Conservation (phyloP, 164 flowering plant genomes). For the Aristolochia fimbriata region DNA sequence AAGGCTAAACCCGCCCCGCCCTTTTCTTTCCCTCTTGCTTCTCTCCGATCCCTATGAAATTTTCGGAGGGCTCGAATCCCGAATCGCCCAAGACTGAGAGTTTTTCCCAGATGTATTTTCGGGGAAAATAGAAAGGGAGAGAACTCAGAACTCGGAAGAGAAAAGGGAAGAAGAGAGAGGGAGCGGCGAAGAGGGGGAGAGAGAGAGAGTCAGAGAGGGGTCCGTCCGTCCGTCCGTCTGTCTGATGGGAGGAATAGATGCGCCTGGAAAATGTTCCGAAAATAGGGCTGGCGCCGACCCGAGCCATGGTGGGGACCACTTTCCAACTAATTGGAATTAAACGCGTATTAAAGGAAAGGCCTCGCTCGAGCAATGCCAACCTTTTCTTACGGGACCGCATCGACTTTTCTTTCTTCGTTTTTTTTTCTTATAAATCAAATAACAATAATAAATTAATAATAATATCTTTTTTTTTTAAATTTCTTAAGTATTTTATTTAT, state of each 20-base stretch:
- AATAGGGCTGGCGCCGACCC: slow-evolving; percentile 26
- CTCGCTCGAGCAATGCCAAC: neutral
- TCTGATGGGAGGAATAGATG: slow-evolving; percentile 13
- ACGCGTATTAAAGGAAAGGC: slow-evolving; percentile 11
- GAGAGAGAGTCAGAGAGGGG: neutral
- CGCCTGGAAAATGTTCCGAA: slow-evolving; percentile 26
- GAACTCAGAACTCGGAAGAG: no score
- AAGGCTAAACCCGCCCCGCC: neutral
- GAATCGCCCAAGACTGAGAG: no score
- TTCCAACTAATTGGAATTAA: slow-evolving; percentile 27
- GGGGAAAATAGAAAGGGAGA: slow-evolving; percentile 11
- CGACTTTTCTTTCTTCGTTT: slow-evolving; percentile 1
- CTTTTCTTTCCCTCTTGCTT: neutral
- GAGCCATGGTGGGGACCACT: slow-evolving; percentile 39
- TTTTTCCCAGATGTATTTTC: neutral
- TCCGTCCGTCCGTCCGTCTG: no score
- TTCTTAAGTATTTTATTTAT: no score
- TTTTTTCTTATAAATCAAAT: no score
- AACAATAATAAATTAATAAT: no score
- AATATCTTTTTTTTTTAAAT: no score
- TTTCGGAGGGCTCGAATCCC: neutral
- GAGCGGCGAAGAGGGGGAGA: slow-evolving; percentile 7
- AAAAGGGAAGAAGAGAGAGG: neutral
- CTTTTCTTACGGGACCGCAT: slow-evolving; percentile 9
- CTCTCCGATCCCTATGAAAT: neutral